Base-by-base conservation (phyloP, 2,329 filamentous ascomycete species). In the Fusarium multiceps region DNA sequence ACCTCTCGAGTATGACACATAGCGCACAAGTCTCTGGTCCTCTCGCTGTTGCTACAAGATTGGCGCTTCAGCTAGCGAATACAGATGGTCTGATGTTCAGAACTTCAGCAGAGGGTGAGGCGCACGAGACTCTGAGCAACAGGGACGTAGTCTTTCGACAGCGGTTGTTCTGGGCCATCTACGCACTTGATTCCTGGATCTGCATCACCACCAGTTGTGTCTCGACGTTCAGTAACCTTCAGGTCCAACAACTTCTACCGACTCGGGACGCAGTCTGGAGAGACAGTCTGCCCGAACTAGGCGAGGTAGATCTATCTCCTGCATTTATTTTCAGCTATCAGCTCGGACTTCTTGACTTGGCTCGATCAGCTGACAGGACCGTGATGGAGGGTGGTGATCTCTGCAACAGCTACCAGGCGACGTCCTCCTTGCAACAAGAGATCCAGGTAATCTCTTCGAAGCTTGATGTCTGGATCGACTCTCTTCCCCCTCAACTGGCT, bases 1-100 rank as follows among this genome's bases (percentile, higher is more conserved):
- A 57, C 0, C 46, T 57, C 2, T 57, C 55, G 3, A 49, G 55
- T 3, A 57, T 57, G 46, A 57, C 55, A 0, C 55, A 56, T 30
- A 49, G 46, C 4, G 23, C 55, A 7, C 55, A 57, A 16, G 55
- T 41, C 1, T 28, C 30, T 3, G 55, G 55, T 7, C 46, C 55
- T 1, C 28, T 57, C 7, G 55, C 55, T 1, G 55, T 53, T 0
- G 46, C 55, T 0, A 57, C 55, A 2, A 57, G 50, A 6, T 14
- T 57, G 0, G 55, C 55, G 2, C n/a, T 57, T 12, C 55, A 57
- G 25, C 13, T 57, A 0, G 21, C 11, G 5, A 57, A 57, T 2
- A 57, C 20, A 0, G 20, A 57, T 2, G 46, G 46, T 1, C 4
- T 53, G 3, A 25, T 53, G 0, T 57, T 57, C 2, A 48, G 46